phyloP scores from a whole-genome alignment of 805 yeast genomes.

The Scheffersomyces lignosus region DNA sequence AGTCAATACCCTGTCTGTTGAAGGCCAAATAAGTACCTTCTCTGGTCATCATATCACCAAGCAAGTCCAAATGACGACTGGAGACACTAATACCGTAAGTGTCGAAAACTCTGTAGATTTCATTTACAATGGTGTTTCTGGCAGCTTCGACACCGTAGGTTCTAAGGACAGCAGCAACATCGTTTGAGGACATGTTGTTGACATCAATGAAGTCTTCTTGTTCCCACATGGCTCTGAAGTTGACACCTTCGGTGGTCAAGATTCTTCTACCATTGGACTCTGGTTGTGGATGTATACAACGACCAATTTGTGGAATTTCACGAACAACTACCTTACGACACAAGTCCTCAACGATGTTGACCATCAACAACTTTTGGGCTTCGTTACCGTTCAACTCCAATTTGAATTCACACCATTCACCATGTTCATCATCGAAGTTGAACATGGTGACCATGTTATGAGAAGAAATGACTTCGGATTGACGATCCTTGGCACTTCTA shows the following conservation, averaged over 20 bases:
- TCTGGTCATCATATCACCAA: slow-evolving; percentile 99
- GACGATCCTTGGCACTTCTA: slow-evolving; percentile 76
- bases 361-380: slow-evolving; percentile 93
- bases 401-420: slow-evolving; percentile 92
- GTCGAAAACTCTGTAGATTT: slow-evolving; percentile 92
- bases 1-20: slow-evolving; percentile 97
- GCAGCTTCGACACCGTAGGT: slow-evolving; percentile 99
- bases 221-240: slow-evolving; percentile 97
- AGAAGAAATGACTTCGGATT: slow-evolving; percentile 72
- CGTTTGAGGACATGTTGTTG: slow-evolving; percentile 87
- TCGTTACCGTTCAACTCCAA: slow-evolving; percentile 73
- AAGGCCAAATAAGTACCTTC: slow-evolving; percentile 96
- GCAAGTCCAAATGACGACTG: slow-evolving; percentile 89
- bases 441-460: slow-evolving; percentile 75
- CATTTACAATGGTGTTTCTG: slow-evolving; percentile 93
- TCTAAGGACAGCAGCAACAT: slow-evolving; percentile 82
- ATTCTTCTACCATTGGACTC: slow-evolving; percentile 64
- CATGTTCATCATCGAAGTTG: slow-evolving; percentile 85
- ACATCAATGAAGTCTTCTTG: slow-evolving; percentile 92
- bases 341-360: slow-evolving; percentile 89
- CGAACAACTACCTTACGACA: slow-evolving; percentile 90
- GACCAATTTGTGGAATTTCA: slow-evolving; percentile 86
- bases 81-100: slow-evolving; percentile 95
- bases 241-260: slow-evolving; percentile 96
- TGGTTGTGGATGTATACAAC: slow-evolving; percentile 82